Percentiles rank a stretch among this genome's conserved stretches.
Evolutionary conservation across 1,139 yeast genomes (phyloP).

Genomic region (Pichia sp.): DNA sequence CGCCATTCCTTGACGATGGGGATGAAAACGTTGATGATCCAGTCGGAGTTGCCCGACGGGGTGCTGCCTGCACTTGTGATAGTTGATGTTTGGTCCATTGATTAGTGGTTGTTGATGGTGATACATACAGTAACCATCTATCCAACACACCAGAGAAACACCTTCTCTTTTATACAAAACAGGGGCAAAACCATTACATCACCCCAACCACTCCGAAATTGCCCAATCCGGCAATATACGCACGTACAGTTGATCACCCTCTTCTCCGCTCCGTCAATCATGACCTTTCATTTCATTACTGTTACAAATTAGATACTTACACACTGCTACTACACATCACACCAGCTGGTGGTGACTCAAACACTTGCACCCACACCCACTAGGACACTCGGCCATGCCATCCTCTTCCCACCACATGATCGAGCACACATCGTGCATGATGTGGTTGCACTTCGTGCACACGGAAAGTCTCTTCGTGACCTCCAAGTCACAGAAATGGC

Average conservation of each 20-base stretch:
- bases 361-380: conserved; percentile 90
- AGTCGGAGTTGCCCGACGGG: background rate
- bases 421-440: conserved; percentile 78
- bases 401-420: conserved; percentile 71
- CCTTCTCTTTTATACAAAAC: no score
- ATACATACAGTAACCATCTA: conserved; percentile 18
- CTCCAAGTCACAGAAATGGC: conserved; percentile 64
- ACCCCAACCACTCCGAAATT: no score
- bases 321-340: background rate
- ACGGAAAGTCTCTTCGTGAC: conserved; percentile 62
- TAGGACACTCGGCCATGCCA: conserved; percentile 62
- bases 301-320: no score
- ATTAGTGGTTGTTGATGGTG: conserved; percentile 21
- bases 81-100: no score
- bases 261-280: no score
- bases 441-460: conserved; percentile 76
- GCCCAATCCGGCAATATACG: background rate
- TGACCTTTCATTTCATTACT: no score
- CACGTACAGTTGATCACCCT: background rate
- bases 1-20: conserved; percentile 2
- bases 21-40: conserved; percentile 1
- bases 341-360: conserved; percentile 30
- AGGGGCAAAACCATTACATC: no score
- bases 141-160: no score
- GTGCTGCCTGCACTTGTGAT: no score